Conservation (phyloP, 139 green algal genomes). For the Auxenochlorella pyrenoidosa region DNA sequence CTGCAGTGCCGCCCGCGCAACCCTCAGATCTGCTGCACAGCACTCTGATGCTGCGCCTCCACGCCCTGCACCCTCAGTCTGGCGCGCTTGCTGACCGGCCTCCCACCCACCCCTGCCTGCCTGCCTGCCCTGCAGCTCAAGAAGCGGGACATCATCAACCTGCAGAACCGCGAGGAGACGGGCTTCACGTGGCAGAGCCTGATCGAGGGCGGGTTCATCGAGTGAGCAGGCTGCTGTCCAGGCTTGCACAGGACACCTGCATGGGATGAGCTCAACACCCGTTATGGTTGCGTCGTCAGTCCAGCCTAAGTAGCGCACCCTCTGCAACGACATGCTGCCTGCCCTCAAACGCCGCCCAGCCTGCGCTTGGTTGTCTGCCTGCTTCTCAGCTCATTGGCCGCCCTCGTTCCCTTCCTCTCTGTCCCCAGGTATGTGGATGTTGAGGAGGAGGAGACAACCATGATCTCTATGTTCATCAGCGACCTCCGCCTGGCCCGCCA, state of each 20-base stretch:
- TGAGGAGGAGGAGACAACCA: conserved; percentile 98
- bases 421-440: conserved; percentile 74
- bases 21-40: too few species aligned
- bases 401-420: too few species aligned
- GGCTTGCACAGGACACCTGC: too few species aligned
- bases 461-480: conserved; percentile 97
- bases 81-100: too few species aligned
- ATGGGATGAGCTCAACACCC: too few species aligned
- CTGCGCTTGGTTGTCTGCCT: background rate
- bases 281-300: too few species aligned
- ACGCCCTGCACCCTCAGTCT: too few species aligned
- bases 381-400: background rate
- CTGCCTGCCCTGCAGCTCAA: conserved; percentile 58
- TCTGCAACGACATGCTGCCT: too few species aligned
- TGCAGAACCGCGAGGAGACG: conserved; percentile 54
- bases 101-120: background rate
- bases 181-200: conserved; percentile 69
- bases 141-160: conserved; percentile 80
- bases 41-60: too few species aligned
- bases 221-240: conserved; percentile 78
- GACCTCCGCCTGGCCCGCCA: conserved; percentile 70
- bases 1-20: too few species aligned
- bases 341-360: too few species aligned
- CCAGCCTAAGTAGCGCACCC: too few species aligned
- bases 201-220: conserved; percentile 70